Evolutionary conservation across 2,329 filamentous ascomycete species (phyloP).

Genomic region (Phaeosphaeria sp.): DNA sequence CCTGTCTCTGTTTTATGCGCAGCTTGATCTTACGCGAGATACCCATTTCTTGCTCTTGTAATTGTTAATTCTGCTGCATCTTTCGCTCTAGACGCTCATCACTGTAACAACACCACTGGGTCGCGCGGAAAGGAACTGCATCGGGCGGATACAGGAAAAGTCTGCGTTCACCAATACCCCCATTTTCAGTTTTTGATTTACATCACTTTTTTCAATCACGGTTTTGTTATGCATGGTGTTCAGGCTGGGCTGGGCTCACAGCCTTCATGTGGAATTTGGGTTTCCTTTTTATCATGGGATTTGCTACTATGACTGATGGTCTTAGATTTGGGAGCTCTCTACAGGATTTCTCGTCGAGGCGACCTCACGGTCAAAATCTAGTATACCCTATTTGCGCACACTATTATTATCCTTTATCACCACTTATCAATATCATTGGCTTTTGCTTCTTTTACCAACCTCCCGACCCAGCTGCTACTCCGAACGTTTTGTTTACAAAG

Average conservation of each 20-base stretch:
- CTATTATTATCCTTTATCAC: constrained; percentile 11
- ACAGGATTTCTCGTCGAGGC: constrained; percentile 20
- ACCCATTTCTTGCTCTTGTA: constrained; percentile 45
- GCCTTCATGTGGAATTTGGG: constrained; percentile 11
- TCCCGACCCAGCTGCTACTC: background rate
- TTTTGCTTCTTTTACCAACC: constrained; percentile 1
- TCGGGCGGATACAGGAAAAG: constrained; percentile 48
- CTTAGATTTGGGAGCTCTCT: constrained; percentile 29
- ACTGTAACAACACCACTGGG: constrained; percentile 45
- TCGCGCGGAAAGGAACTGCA: constrained; percentile 37
- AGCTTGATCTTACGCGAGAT: constrained; percentile 47
- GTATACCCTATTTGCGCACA: constrained; percentile 31
- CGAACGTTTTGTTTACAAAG: constrained; percentile 2
- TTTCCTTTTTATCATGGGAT: constrained; percentile 21
- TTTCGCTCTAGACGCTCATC: constrained; percentile 39
- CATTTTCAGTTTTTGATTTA: constrained; percentile 22
- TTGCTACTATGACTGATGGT: constrained; percentile 18
- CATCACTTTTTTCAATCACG: constrained; percentile 19
- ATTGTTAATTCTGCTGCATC: constrained; percentile 47
- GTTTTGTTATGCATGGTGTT: constrained; percentile 25
- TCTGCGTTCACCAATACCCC: constrained; percentile 46
- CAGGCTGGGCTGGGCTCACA: constrained; percentile 20
- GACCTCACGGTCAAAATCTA: constrained; percentile 41
- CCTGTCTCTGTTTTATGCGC: constrained; percentile 24
- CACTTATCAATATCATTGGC: constrained; percentile 29